A percentile compares a stretch with the other conserved stretches of the same genome.
These are phyloP conservation scores for Cryptosporidium ubiquitum DNA, from an alignment of 169 alveolate species.

Conservation along the genomic window DNA sequence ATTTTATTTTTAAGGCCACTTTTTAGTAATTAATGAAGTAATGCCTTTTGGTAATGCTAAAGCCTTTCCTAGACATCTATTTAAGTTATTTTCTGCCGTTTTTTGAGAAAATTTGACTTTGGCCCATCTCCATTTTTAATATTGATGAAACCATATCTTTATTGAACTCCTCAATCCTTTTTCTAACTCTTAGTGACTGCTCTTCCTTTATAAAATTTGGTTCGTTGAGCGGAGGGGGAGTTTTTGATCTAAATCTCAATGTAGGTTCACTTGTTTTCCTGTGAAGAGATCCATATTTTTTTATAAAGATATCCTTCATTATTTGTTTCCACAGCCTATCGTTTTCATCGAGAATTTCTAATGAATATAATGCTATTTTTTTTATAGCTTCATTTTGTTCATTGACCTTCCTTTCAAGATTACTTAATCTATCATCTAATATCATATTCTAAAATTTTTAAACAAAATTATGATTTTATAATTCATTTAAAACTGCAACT, in stretches of 20 bases:
- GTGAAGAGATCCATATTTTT: no score
- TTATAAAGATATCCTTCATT: background rate
- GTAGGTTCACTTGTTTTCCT: background rate
- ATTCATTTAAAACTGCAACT: background rate
- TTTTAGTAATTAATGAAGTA: background rate
- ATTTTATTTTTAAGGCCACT: background rate
- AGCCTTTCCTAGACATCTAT: background rate
- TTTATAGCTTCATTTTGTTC: slow-evolving; percentile 70
- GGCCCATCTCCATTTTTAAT: background rate
- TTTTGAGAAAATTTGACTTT: background rate
- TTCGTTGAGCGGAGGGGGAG: slow-evolving; percentile 60
- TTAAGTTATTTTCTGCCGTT: background rate
- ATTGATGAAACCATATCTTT: background rate
- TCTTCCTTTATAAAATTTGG: slow-evolving; percentile 6
- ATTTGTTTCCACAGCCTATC: slow-evolving; percentile 57
- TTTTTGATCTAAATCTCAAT: slow-evolving; percentile 48
- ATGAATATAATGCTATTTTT: slow-evolving; percentile 20
- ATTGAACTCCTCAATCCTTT: background rate
- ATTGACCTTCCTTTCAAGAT: slow-evolving; percentile 19
- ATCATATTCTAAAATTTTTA: background rate
- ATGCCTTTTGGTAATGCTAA: background rate
- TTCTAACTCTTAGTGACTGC: background rate
- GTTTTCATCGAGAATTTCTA: slow-evolving; percentile 59
- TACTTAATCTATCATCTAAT: slow-evolving; percentile 10
- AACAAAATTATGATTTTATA: background rate